A percentile compares a stretch with the other conserved stretches of the same genome.
Conservation (phyloP, 2,329 filamentous ascomycete genomes). For the Fusarium heterosporum region DNA sequence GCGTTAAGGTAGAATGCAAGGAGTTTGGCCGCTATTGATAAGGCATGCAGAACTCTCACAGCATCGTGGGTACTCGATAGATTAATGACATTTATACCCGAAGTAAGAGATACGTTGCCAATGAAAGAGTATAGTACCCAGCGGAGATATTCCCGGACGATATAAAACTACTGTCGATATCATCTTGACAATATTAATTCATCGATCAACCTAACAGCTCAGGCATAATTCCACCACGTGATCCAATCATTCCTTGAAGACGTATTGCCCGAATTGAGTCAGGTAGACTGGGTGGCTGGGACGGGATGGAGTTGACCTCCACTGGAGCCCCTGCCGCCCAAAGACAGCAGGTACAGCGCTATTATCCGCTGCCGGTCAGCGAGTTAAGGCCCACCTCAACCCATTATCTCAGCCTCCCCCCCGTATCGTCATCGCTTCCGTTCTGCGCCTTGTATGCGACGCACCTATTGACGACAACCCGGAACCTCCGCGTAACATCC, state of each 20-base stretch:
- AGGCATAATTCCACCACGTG: conserved; percentile 30
- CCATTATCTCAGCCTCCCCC: conserved; percentile 49
- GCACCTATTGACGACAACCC: conserved; percentile 42
- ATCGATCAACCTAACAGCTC: background rate
- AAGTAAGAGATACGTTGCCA: background rate
- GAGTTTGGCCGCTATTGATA: conserved; percentile 22
- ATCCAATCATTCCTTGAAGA: conserved; percentile 10
- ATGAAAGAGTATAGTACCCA: background rate
- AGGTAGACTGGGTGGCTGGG: conserved; percentile 23
- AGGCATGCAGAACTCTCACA: background rate
- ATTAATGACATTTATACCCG: conserved; percentile 10
- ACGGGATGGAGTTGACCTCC: background rate
- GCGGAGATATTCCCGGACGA: background rate
- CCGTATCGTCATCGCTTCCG: conserved; percentile 47
- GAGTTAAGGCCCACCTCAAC: conserved; percentile 41
- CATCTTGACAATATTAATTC: background rate
- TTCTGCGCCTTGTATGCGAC: conserved; percentile 45
- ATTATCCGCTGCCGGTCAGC: conserved; percentile 35
- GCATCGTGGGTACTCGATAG: background rate
- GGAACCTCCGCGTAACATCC: conserved; percentile 29
- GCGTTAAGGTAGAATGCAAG: conserved; percentile 12
- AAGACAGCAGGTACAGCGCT: conserved; percentile 39
- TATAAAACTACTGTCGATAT: background rate
- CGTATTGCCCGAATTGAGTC: background rate
- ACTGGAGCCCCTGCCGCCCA: conserved; percentile 39